These are phyloP conservation scores for Candida albicans DNA, from an alignment of 1,139 yeast genomes.

Conservation along the genomic window DNA sequence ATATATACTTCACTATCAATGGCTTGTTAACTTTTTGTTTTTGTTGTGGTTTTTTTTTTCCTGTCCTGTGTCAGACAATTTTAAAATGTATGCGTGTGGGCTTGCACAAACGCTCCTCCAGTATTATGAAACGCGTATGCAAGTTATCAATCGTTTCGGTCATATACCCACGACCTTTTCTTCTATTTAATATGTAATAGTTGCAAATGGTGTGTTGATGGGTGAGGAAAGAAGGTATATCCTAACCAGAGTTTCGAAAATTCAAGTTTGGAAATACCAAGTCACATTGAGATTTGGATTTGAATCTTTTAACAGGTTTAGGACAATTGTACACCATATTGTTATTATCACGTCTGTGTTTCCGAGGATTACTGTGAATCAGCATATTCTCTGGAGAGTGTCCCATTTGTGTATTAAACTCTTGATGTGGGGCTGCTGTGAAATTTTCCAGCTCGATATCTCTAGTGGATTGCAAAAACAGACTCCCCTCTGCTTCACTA, in stretches of 20 bases:
- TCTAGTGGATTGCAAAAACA: conserved; percentile 5
- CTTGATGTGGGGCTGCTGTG: not conserved
- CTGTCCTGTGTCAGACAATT: too few relatives aligned
- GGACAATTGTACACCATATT: not conserved
- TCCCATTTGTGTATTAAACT: not conserved
- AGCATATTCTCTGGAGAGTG: not conserved
- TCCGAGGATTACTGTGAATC: not conserved
- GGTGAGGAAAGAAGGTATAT: too few relatives aligned
- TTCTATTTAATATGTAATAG: too few relatives aligned
- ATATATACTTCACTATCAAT: too few relatives aligned
- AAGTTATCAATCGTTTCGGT: too few relatives aligned
- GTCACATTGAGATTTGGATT: conserved; percentile 15
- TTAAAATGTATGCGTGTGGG: too few relatives aligned
- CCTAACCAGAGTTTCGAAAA: conserved; percentile 2
- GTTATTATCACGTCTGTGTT: not conserved
- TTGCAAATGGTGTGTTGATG: too few relatives aligned
- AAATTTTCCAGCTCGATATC: conserved; percentile 1
- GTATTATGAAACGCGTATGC: too few relatives aligned
- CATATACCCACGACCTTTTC: too few relatives aligned
- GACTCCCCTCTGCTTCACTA: conserved; percentile 3
- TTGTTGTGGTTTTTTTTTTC: too few relatives aligned
- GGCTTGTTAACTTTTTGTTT: too few relatives aligned
- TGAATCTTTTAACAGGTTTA: conserved; percentile 13
- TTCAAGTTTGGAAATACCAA: conserved; percentile 16
- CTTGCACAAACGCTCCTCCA: too few relatives aligned